These are phyloP conservation scores for Ceratonia siliqua DNA, from an alignment of 306 rosid genomes.

Conservation along the genomic window DNA sequence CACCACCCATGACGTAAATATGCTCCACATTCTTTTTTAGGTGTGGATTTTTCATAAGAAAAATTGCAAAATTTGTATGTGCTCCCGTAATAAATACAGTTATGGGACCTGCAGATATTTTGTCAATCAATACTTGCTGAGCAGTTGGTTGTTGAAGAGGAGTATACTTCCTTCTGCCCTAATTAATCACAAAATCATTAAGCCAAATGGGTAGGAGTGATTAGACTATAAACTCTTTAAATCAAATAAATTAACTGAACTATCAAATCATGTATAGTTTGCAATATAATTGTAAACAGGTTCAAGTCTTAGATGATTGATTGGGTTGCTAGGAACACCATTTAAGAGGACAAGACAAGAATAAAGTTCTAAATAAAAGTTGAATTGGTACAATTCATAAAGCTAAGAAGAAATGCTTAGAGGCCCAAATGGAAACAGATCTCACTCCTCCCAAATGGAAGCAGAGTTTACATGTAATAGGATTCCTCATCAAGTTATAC, in stretches of 20 bases:
- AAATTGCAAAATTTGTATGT: conserved; percentile 81
- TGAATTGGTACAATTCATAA: background rate
- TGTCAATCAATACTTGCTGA: conserved; percentile 85
- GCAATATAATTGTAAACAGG: background rate
- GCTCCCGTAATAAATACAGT: conserved; percentile 66
- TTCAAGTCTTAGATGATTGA: background rate
- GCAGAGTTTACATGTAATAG: background rate
- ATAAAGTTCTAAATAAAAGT: background rate
- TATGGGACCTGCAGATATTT: conserved; percentile 80
- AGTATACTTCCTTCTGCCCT: conserved; percentile 80
- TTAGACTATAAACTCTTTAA: background rate
- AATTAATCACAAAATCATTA: conserved; percentile 37
- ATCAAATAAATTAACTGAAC: background rate
- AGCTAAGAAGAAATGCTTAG: background rate
- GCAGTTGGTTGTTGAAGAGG: conserved; percentile 73
- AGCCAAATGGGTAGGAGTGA: conserved; percentile 27
- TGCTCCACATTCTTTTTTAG: conserved; percentile 75
- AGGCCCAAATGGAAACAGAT: background rate
- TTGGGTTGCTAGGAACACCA: background rate
- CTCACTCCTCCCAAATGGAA: background rate
- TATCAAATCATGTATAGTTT: background rate
- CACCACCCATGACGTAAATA: conserved; percentile 89
- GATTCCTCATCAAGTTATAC: background rate
- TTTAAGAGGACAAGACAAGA: background rate
- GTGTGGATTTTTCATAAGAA: conserved; percentile 77